phyloP scores from a whole-genome alignment of 345 rosid species.

The Garcia nutans region DNA sequence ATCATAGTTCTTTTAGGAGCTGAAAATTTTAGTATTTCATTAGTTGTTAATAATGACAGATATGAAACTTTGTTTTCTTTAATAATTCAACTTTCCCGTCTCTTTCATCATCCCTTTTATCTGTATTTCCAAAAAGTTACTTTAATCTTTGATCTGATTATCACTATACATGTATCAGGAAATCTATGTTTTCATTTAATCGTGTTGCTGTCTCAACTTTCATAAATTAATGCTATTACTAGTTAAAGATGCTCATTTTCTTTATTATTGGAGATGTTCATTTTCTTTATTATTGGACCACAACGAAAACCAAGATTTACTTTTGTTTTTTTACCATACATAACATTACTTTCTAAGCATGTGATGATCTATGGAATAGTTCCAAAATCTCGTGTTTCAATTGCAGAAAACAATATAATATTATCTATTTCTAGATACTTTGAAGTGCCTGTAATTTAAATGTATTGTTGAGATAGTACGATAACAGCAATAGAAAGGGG shows the following conservation, averaged over 20 bases:
- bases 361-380: background rate
- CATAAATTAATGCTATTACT: background rate
- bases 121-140: conserved; percentile 1
- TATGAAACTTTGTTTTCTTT: background rate
- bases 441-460: background rate
- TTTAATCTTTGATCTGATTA: conserved; percentile 16
- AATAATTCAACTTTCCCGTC: background rate
- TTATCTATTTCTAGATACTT: no score
- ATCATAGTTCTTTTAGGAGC: conserved; percentile 12
- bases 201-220: background rate
- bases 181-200: background rate
- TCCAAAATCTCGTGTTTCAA: conserved; percentile 5
- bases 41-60: conserved; percentile 6
- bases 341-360: background rate
- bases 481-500: background rate
- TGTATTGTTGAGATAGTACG: background rate
- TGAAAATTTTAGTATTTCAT: background rate
- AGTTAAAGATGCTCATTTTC: background rate
- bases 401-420: background rate
- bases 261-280: background rate
- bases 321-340: conserved; percentile 1
- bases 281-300: conserved; percentile 8
- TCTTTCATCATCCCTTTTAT: background rate
- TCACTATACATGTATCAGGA: background rate
- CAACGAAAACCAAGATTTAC: background rate